phyloP scores from a whole-genome alignment of 129 eudicot genomes.

The Flaveria brownii region DNA sequence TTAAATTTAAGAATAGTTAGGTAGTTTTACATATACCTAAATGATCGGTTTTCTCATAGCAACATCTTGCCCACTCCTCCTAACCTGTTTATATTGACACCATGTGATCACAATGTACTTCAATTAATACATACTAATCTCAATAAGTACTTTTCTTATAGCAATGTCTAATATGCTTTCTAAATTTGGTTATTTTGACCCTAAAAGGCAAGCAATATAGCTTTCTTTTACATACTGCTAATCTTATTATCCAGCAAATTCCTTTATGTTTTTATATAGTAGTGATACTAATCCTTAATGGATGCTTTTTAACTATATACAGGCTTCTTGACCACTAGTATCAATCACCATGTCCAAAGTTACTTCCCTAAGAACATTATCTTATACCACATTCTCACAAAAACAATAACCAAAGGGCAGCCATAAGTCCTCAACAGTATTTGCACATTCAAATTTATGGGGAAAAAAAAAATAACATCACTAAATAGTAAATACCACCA shows the following conservation, averaged over 20 bases:
- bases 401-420: not conserved
- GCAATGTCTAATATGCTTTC: not conserved
- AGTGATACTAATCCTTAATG: not conserved
- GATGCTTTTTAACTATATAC: not conserved
- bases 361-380: not conserved
- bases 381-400: slow-evolving; percentile 23
- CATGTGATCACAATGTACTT: not conserved
- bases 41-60: not conserved
- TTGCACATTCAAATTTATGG: not conserved
- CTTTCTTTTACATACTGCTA: not conserved
- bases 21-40: not conserved
- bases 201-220: not conserved
- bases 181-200: not conserved
- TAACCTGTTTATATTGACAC: not conserved
- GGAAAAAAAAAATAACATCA: not conserved
- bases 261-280: not conserved
- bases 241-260: too few relatives aligned
- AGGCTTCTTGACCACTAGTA: not conserved
- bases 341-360: not conserved
- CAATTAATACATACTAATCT: not conserved
- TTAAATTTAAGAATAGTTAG: not conserved
- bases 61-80: not conserved
- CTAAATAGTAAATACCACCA: slow-evolving; percentile 6
- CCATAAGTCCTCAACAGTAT: slow-evolving; percentile 5
- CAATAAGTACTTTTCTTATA: not conserved